Evolutionary conservation across 192 early-diverging fungal genomes (phyloP).

Genomic region (Phycomyces nitens): DNA sequence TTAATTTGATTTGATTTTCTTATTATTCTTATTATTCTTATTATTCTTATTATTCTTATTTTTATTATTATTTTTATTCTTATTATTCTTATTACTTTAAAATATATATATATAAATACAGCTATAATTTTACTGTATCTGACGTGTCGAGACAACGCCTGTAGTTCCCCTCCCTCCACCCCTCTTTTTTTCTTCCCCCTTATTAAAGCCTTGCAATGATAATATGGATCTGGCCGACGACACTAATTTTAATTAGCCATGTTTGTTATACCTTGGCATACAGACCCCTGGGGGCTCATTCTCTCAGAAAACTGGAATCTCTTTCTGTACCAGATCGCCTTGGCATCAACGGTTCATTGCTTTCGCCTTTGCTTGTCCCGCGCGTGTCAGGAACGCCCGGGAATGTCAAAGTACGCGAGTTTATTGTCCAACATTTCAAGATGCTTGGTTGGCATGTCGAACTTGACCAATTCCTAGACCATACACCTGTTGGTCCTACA

Average conservation of each 20-base stretch:
- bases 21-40: background rate
- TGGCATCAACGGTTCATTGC: constrained; percentile 45
- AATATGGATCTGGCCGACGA: no score
- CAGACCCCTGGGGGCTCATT: constrained; percentile 1
- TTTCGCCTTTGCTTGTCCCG: constrained; percentile 72
- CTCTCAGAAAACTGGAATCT: constrained; percentile 3
- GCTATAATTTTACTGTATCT: background rate
- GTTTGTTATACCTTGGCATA: background rate
- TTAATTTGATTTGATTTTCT: background rate
- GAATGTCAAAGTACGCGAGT: constrained; percentile 66
- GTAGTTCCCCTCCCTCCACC: background rate
- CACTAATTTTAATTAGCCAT: no score
- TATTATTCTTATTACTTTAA: background rate
- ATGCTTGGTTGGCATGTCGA: constrained; percentile 79
- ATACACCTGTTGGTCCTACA: constrained; percentile 75
- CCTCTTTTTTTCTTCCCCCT: no score
- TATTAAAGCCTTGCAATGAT: no score
- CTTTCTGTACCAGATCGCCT: constrained; percentile 29
- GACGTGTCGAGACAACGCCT: background rate
- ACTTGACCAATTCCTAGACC: constrained; percentile 68
- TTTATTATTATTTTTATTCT: constrained; percentile 2
- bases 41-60: background rate
- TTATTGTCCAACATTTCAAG: constrained; percentile 62
- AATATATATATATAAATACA: no score
- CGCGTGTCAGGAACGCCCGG: constrained; percentile 76